Evolutionary conservation across 164 flowering plant species (phyloP).

Genomic region (Liquidambar formosana): DNA sequence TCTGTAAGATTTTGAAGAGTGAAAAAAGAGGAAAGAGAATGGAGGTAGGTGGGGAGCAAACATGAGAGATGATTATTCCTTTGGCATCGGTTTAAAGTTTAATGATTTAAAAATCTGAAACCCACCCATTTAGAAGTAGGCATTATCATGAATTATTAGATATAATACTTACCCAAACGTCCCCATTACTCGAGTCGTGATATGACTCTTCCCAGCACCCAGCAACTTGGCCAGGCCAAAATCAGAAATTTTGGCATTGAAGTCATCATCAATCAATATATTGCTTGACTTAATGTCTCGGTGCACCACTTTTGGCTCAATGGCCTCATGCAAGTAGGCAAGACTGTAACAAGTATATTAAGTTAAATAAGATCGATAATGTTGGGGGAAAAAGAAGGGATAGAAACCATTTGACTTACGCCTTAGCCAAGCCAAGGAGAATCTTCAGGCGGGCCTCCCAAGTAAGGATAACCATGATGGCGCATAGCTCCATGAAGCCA

Average conservation of each 20-base stretch:
- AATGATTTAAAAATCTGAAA: background rate
- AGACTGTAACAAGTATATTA: constrained; percentile 46
- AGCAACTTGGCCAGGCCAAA: constrained; percentile 79
- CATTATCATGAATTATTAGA: background rate
- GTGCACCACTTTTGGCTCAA: constrained; percentile 83
- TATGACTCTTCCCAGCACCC: constrained; percentile 76
- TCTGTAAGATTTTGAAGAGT: constrained; percentile 23
- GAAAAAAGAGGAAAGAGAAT: background rate
- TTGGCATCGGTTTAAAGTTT: background rate
- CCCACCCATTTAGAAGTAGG: background rate
- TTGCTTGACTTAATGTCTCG: constrained; percentile 82
- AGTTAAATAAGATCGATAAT: constrained; percentile 13
- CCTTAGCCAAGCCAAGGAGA: constrained; percentile 79
- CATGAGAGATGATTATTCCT: background rate
- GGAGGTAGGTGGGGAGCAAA: too few species aligned
- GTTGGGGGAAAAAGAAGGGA: background rate
- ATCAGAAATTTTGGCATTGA: constrained; percentile 78
- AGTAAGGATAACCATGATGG: constrained; percentile 72
- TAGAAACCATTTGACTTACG: constrained; percentile 41
- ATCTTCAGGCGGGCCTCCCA: constrained; percentile 81
- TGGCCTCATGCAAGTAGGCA: constrained; percentile 79
- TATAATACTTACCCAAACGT: constrained; percentile 64
- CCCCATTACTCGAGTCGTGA: constrained; percentile 87
- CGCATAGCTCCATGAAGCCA: constrained; percentile 87
- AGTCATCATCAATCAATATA: constrained; percentile 68